phyloP scores from a whole-genome alignment of 352 stramenopile genomes.

The Globisporangium barbulae region DNA sequence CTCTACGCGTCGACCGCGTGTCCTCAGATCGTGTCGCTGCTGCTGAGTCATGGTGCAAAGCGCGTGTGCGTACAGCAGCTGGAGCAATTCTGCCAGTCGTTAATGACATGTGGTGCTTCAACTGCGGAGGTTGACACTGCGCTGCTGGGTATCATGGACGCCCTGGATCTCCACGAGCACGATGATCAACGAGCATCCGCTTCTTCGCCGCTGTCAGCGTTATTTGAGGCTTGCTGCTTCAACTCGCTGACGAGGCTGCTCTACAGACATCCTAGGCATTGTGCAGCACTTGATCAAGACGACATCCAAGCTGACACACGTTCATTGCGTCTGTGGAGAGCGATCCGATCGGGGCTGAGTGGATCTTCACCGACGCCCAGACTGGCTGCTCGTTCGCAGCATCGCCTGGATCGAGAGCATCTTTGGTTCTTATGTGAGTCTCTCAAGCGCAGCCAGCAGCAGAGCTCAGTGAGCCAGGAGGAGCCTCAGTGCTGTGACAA shows the following conservation, averaged over 20 bases:
- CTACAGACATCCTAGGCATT: background rate
- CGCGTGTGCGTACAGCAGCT: conserved; percentile 14
- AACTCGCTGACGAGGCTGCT: background rate
- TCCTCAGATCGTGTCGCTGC: conserved; percentile 18
- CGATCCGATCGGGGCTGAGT: background rate
- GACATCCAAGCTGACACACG: background rate
- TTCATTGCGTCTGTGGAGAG: conserved; percentile 1
- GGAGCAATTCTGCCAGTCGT: conserved; percentile 16
- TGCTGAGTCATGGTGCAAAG: conserved; percentile 26
- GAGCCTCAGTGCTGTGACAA: background rate
- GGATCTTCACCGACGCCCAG: background rate
- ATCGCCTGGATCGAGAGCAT: conserved; percentile 23
- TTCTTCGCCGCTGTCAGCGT: background rate
- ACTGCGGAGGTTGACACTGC: background rate
- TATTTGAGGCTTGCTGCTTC: conserved; percentile 17
- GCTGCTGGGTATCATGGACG: background rate
- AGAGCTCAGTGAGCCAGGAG: too few species aligned
- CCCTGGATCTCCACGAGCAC: background rate
- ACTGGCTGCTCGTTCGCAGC: background rate
- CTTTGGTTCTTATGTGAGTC: conserved; percentile 21
- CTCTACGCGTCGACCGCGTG: conserved; percentile 16
- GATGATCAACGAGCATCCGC: background rate
- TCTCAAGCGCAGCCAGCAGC: background rate
- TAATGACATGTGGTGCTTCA: background rate
- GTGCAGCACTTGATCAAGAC: background rate